Evolutionary conservation across 495 filamentous ascomycete species (phyloP).

Genomic region (Hypoxylon intermedium): DNA sequence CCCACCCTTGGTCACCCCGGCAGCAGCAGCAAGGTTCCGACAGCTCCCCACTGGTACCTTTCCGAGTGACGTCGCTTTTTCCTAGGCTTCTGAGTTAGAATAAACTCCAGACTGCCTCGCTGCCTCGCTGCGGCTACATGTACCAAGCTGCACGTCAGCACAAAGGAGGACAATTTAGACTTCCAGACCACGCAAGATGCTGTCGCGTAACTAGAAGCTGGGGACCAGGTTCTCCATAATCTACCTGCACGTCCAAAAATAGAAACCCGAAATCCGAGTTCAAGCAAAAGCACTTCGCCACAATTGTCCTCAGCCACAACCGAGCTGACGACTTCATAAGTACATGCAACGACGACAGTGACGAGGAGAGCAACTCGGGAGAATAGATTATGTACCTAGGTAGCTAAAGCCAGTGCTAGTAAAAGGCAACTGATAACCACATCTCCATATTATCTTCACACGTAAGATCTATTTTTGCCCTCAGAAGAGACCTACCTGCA

Average conservation of each 20-base stretch:
- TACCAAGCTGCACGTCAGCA: background rate
- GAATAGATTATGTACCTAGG: too few species aligned
- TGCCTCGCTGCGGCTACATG: too few species aligned
- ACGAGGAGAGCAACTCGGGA: background rate
- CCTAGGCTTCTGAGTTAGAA: background rate
- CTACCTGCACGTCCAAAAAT: slow-evolving; percentile 24
- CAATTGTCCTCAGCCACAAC: slow-evolving; percentile 29
- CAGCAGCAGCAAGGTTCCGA: slow-evolving; percentile 19
- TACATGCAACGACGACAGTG: slow-evolving; percentile 8
- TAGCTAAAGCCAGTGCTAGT: too few species aligned
- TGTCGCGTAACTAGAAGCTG: slow-evolving; percentile 20
- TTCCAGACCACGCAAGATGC: slow-evolving; percentile 13
- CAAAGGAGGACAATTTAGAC: background rate
- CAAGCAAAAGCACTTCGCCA: slow-evolving; percentile 23
- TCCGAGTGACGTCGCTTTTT: slow-evolving; percentile 34
- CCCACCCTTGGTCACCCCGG: slow-evolving; percentile 21
- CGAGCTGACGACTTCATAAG: slow-evolving; percentile 29
- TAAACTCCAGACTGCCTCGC: background rate
- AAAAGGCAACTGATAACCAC: slow-evolving; percentile 14
- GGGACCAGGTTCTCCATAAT: slow-evolving; percentile 22
- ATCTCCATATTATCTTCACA: too few species aligned
- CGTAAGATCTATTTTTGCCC: too few species aligned
- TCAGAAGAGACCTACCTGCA: too few species aligned
- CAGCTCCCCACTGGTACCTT: slow-evolving; percentile 11
- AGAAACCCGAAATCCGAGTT: slow-evolving; percentile 19